Evolutionary conservation across 768 basidiomycete species (phyloP), one percentile per base, ranked within the genome.

Genomic region (Phylloporus sp.): DNA sequence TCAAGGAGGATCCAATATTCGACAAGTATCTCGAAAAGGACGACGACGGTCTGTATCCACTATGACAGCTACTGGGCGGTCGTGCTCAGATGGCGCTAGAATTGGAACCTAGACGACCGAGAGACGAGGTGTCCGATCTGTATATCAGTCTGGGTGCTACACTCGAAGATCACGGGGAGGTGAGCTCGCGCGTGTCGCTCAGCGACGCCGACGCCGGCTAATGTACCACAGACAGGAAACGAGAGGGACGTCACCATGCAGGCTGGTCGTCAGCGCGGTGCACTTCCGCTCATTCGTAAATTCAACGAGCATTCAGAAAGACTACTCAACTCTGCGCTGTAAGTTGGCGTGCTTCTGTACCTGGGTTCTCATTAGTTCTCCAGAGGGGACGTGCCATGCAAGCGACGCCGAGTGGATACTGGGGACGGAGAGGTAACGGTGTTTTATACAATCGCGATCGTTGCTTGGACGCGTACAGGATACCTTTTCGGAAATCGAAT

Each of bases 271-370:
- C 88, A 96, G 64, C 77, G 82, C 40, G 86, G 84, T 28, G 87
- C 90, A 11, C 68, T 99, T 20, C 96, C 96, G 0, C 75, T 98
- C 38, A 98, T 28, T 54, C 78, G 95, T 39, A 89, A 94, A 62
- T 98, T 99, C 69, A 99, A 98, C 59, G 92, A 97, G 60, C 96
- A 99, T 65, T 96, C 92, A 1, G 91, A 95, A 56, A 71, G 92
- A 54, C 71, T 97, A 9, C 70, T 98, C 13, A 84, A 86, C 47
- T 82, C 89, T 34, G 84, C 87, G 5, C 58, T 90, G 88, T 87
- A 59, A 56, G 72, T 61, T n/a, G 8, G 15, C 4, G 7, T 65
- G 55, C 37, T 29, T 26, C 15, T 28, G 44, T 22, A 17, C 33
- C 10, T 22, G 6, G 27, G 2, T 47, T 34, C 21, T 38, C 20